phyloP scores from a whole-genome alignment of 345 rosid genomes.

The Gossypium stocksii region DNA sequence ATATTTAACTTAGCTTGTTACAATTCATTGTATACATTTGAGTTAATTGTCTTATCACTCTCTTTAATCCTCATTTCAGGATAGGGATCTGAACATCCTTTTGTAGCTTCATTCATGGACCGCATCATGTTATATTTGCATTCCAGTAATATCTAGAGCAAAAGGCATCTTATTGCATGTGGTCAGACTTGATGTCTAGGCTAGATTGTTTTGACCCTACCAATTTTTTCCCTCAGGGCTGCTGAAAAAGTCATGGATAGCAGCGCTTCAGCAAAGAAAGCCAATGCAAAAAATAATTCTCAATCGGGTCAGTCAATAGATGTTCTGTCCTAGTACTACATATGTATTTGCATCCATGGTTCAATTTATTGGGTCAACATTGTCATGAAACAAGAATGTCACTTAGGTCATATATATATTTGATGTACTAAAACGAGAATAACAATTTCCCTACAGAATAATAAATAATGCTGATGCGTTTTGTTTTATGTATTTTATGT shows the following conservation, averaged over 20 bases:
- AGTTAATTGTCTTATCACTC: neutral
- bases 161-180: conserved; percentile 1
- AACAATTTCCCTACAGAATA: neutral
- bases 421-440: neutral
- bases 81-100: neutral
- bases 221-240: conserved; percentile 35
- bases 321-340: conserved; percentile 1
- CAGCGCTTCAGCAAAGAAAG: conserved; percentile 59
- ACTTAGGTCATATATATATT: neutral
- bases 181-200: conserved; percentile 5
- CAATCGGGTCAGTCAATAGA: conserved; percentile 44
- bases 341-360: neutral
- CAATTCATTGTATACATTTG: neutral
- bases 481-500: neutral
- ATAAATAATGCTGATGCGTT: neutral
- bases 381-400: neutral
- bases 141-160: neutral
- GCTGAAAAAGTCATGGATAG: conserved; percentile 61
- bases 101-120: neutral
- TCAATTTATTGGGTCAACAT: neutral
- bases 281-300: conserved; percentile 41
- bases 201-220: neutral
- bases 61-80: neutral
- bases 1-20: conserved; percentile 2
- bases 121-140: neutral